phyloP scores from a whole-genome alignment of 805 yeast species.

The Saturnispora besseyi region DNA sequence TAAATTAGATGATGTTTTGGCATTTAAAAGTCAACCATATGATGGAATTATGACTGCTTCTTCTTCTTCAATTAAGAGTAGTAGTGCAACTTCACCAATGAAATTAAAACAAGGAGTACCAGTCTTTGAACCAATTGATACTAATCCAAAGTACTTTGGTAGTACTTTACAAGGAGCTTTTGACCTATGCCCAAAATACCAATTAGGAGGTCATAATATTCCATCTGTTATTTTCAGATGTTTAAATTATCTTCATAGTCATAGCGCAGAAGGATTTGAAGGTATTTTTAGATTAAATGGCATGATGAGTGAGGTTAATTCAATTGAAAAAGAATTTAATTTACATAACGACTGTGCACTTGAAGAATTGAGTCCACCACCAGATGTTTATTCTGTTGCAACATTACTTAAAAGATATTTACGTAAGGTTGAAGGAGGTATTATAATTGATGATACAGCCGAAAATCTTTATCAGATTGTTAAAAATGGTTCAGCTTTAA shows the following conservation, averaged over 20 bases:
- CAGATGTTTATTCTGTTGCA: constrained; percentile 80
- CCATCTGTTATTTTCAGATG: constrained; percentile 79
- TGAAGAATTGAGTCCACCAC: constrained; percentile 33
- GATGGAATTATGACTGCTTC: constrained; percentile 16
- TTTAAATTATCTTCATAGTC: constrained; percentile 51
- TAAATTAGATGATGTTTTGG: constrained; percentile 17
- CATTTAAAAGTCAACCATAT: constrained; percentile 29
- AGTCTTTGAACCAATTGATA: constrained; percentile 13
- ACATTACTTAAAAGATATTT: constrained; percentile 78
- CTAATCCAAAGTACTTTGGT: constrained; percentile 44
- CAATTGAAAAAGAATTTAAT: constrained; percentile 62
- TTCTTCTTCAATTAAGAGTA: background rate
- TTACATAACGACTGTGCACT: constrained; percentile 60
- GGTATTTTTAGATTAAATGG: constrained; percentile 91
- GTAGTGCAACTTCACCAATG: constrained; percentile 5
- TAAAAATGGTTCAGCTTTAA: constrained; percentile 6
- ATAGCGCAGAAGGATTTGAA: constrained; percentile 73
- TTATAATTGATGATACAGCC: constrained; percentile 43
- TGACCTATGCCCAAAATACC: constrained; percentile 40
- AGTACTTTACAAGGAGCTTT: constrained; percentile 46
- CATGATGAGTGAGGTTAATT: constrained; percentile 66
- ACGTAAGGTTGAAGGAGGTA: constrained; percentile 66
- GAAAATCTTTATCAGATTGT: constrained; percentile 29
- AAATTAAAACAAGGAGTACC: background rate
- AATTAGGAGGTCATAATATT: constrained; percentile 34